Evolutionary conservation across 345 rosid species (phyloP), one percentile per base, ranked within the genome.

Genomic region (Pistacia atlantica): DNA sequence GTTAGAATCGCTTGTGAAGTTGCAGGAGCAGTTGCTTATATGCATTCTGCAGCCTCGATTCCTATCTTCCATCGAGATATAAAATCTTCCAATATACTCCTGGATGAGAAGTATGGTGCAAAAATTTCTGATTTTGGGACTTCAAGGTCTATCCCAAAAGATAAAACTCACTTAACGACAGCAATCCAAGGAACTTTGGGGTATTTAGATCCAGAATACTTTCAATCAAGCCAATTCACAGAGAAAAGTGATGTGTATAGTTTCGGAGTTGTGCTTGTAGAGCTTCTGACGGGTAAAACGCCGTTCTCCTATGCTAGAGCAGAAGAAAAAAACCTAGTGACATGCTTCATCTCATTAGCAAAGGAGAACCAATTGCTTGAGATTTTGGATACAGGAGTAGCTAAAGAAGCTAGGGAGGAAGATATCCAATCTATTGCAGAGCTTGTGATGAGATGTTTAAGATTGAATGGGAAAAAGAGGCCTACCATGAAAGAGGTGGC

Each of bases 41-140:
- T 81, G 73, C 88, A 85, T 31, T 81, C 80, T 56, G 75, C 80
- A 18, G 80, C 77, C 60, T 66, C 83, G 2, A 54, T 60, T 5
- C 83, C 87, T 14, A 78, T 80, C 25, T 63, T 75, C 13, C 86
- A 82, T 46, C 76, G 81, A 0, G 88, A 81, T 46, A 77, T 85
- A 4, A 80, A 82, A 48, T 78, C 82, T 9, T 69, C 79, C 31
- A 83, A 81, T 71, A 79, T 82, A 37, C 81, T 81, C n/a, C 66
- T 80, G 51, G 83, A 80, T 13, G 75, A 75, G 3, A 79, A 45
- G 65, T 76, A 59, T 46, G 73, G 37, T 3, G 65, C 75, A 6
- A 64, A 80, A 75, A 72, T 65, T 5, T 20, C 62, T 0, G 69
- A 49, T 11, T 80, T 80, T 65, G 68, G 79, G 14, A 75, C 72